Evolutionary conservation across 805 yeast genomes (phyloP).

Genomic region (Kluyveromyces nonfermentans): DNA sequence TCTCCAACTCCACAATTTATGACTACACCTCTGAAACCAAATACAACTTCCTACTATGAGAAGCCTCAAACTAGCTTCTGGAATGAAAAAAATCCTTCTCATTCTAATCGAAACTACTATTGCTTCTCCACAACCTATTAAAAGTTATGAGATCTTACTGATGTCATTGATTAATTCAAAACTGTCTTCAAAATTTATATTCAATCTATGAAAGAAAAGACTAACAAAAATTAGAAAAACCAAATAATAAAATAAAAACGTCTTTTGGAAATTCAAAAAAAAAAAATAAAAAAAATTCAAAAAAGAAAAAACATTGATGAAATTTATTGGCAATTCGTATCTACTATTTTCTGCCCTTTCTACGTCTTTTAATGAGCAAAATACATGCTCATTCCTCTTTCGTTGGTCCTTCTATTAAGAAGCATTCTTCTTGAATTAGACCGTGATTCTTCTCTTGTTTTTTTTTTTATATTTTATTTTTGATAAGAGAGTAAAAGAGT

Average conservation of each 20-base stretch:
- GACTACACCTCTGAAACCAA: conserved; percentile 8
- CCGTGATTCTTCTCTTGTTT: no score
- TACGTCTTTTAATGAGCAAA: neutral
- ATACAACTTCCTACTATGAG: neutral
- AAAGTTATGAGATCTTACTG: neutral
- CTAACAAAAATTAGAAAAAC: no score
- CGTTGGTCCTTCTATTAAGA: no score
- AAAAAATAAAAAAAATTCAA: neutral
- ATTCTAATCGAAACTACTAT: conserved; percentile 7
- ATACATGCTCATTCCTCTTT: no score
- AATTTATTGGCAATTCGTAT: no score
- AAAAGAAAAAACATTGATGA: neutral
- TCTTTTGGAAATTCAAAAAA: neutral
- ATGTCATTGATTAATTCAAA: conserved; percentile 1
- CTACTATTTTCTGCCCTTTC: neutral
- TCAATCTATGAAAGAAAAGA: neutral
- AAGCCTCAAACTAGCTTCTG: conserved; percentile 1
- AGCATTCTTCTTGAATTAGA: no score
- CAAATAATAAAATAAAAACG: neutral
- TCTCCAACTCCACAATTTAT: conserved; percentile 10
- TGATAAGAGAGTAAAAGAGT: no score
- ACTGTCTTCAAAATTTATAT: conserved; percentile 4
- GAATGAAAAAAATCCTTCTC: conserved; percentile 2
- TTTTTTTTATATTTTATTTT: no score
- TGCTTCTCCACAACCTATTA: conserved; percentile 11